Percentiles rank a stretch among this genome's conserved stretches.
Conservation (phyloP, 495 filamentous ascomycete genomes). For the Letharia columbiana region DNA sequence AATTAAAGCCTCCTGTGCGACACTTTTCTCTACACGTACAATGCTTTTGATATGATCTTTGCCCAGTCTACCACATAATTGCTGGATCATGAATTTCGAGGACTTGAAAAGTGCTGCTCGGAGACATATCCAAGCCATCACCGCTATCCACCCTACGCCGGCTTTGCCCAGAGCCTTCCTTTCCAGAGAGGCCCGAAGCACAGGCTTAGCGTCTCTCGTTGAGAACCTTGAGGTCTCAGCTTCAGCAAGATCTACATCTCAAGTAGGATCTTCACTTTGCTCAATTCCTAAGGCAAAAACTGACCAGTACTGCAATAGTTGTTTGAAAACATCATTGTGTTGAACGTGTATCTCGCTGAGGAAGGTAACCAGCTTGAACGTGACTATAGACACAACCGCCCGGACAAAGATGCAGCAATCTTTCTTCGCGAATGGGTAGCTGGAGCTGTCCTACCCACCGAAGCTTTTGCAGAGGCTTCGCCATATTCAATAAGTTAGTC, state of each 20-base stretch:
- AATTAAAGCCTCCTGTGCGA: too few relatives aligned
- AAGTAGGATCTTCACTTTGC: not conserved
- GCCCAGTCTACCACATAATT: not conserved
- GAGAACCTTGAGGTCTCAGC: not conserved
- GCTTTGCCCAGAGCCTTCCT: not conserved
- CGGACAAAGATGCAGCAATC: not conserved
- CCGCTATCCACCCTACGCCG: not conserved
- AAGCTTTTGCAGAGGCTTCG: slow-evolving; percentile 17
- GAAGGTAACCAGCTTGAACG: too few relatives aligned
- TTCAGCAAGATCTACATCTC: not conserved
- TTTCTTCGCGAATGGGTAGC: slow-evolving; percentile 17
- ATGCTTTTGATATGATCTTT: not conserved
- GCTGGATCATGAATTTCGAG: not conserved
- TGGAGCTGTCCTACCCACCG: slow-evolving; percentile 17
- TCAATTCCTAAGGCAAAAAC: not conserved
- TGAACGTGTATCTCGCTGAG: slow-evolving; percentile 11
- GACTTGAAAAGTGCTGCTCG: not conserved
- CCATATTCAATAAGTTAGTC: slow-evolving; percentile 21
- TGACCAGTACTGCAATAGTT: not conserved
- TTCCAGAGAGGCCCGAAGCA: not conserved
- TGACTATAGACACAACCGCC: not conserved
- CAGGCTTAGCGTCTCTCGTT: slow-evolving; percentile 5
- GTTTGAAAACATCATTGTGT: slow-evolving; percentile 2
- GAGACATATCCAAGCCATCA: slow-evolving; percentile 1
- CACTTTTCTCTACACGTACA: not conserved